Evolutionary conservation across 257 asterid genomes (phyloP), one percentile per base, ranked within the genome.

Genomic region (Buddleja alternifolia): DNA sequence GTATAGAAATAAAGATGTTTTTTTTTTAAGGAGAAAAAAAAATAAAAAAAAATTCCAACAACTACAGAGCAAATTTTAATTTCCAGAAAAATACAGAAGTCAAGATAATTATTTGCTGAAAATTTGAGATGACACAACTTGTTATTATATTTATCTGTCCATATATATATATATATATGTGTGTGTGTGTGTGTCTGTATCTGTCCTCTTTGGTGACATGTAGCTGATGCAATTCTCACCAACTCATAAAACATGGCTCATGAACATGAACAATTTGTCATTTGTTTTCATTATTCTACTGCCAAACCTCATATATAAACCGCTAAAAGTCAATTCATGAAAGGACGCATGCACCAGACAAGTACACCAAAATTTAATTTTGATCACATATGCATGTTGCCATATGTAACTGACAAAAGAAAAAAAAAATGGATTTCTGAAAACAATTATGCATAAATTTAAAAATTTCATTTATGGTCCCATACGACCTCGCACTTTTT

Each of bases 301-400:
- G 25, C 69, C 68, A 47, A 10, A n/a, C 24, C 60, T 60, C 21
- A n/a, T 37, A 21, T 37, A 36, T 24, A 32, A 34, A 44, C 37
- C 11, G 36, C 59, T 3, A 60, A 67, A 75, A 63, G 72, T 63
- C 76, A 56, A 70, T 19, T 3, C 19, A 36, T 24, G 47, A 66
- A 44, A 29, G 60, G 54, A 52, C 16, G 51, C 70, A 21, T 52
- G n/a, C 21, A 61, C 36, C 40, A 42, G 50, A 32, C 16, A 19
- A n/a, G 16, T 29, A 15, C 12, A 7, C 17, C 8, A 14, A 15
- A 14, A 58, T 12, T 58, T 36, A 60, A 3, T 10, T 6, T 41
- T 11, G 17, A 60, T 10, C 17, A 11, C 3, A 61, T 42, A 60
- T 39, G 32, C 47, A 60, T 15, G 63, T 14, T 45, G 55, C 56